These are phyloP conservation scores for Aspergillus udagawae DNA, from an alignment of 2,329 filamentous ascomycete genomes.

Conservation along the genomic window DNA sequence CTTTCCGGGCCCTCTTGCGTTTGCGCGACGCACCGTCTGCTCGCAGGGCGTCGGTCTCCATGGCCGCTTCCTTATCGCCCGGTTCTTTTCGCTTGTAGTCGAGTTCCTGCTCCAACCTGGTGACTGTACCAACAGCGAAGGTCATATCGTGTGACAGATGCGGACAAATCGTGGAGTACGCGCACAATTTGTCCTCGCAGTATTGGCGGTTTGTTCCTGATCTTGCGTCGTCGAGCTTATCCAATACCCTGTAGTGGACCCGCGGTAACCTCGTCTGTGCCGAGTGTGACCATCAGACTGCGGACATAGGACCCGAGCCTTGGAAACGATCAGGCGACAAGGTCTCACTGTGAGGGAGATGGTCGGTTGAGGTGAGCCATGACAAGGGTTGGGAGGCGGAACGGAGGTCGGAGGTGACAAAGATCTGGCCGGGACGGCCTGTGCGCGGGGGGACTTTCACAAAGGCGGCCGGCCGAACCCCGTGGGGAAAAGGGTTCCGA, in stretches of 20 bases:
- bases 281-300: slow-evolving; percentile 10
- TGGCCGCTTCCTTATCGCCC: slow-evolving; percentile 4
- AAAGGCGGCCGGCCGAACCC: neutral
- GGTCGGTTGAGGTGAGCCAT: slow-evolving; percentile 3
- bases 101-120: slow-evolving; percentile 11
- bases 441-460: slow-evolving; percentile 3
- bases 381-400: neutral
- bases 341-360: neutral
- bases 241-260: slow-evolving; percentile 12
- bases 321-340: neutral
- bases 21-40: slow-evolving; percentile 12
- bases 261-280: slow-evolving; percentile 1
- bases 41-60: slow-evolving; percentile 12
- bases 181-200: neutral
- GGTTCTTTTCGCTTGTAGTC: slow-evolving; percentile 6
- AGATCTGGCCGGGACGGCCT: neutral
- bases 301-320: neutral
- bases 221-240: neutral
- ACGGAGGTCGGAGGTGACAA: neutral
- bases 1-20: slow-evolving; percentile 39
- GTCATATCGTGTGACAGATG: slow-evolving; percentile 13
- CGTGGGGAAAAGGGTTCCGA: neutral
- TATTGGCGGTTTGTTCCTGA: neutral
- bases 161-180: neutral
- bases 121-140: slow-evolving; percentile 18